These are phyloP conservation scores for Cyclotella sp. DNA, from an alignment of 108 stramenopile genomes.

Conservation along the genomic window DNA sequence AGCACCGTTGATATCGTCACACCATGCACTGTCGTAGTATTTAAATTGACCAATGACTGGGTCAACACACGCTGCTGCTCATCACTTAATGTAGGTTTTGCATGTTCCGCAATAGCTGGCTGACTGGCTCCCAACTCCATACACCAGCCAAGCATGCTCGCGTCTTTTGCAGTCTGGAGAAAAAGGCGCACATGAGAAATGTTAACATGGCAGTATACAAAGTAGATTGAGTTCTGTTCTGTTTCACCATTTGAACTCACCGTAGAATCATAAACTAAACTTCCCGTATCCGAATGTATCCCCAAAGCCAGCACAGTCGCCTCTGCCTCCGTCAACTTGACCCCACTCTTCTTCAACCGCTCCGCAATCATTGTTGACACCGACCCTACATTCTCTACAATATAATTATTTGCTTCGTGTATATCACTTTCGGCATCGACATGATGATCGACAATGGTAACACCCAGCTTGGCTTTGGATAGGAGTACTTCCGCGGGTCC, in stretches of 20 bases:
- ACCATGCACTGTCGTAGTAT: constrained; percentile 83
- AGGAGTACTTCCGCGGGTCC: constrained; percentile 86
- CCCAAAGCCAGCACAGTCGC: constrained; percentile 92
- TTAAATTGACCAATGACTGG: constrained; percentile 81
- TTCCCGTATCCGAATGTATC: constrained; percentile 95
- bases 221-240: neutral
- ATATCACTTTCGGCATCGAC: constrained; percentile 91
- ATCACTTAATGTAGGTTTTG: constrained; percentile 69
- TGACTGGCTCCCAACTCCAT: constrained; percentile 94
- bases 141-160: constrained; percentile 87
- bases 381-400: constrained; percentile 88
- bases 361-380: constrained; percentile 91
- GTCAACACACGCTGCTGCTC: constrained; percentile 91
- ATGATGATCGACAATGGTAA: constrained; percentile 94
- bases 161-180: constrained; percentile 83
- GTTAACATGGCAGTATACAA: too few species aligned
- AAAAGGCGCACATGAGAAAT: too few species aligned
- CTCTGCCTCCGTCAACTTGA: constrained; percentile 82
- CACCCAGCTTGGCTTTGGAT: constrained; percentile 68
- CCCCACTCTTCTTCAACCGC: constrained; percentile 64
- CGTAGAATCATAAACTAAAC: constrained; percentile 91
- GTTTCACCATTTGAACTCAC: constrained; percentile 14
- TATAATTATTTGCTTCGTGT: constrained; percentile 74
- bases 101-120: constrained; percentile 93
- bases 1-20: constrained; percentile 88